Conservation (phyloP, 1,284 basidiomycete genomes). For the Gomphus bonarii region DNA sequence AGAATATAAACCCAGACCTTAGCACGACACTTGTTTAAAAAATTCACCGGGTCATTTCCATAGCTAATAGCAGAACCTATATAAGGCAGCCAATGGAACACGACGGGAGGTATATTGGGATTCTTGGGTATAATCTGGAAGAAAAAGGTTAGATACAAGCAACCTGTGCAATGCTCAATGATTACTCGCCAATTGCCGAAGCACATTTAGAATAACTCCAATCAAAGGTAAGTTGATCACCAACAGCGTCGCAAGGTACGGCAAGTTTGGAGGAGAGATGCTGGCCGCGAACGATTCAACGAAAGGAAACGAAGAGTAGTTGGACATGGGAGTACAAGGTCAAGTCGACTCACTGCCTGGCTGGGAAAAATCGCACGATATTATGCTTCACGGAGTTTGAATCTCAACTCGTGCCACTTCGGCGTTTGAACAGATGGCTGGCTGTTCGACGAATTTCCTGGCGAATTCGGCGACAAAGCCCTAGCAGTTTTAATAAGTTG, state of each 20-base stretch:
- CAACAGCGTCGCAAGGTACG: constrained; percentile 22
- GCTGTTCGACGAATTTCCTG: no score
- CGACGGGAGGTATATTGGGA: constrained; percentile 56
- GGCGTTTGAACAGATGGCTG: no score
- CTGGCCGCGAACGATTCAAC: not conserved
- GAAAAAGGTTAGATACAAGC: not conserved
- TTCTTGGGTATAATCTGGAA: constrained; percentile 43
- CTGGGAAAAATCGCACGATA: no score
- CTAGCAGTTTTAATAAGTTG: no score
- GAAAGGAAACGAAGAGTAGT: constrained; percentile 1
- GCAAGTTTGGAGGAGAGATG: constrained; percentile 5
- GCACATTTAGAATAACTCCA: constrained; percentile 46
- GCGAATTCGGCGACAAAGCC: no score
- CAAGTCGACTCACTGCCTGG: not conserved
- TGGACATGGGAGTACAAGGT: constrained; percentile 8
- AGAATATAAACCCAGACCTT: constrained; percentile 44
- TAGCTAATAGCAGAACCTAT: constrained; percentile 71
- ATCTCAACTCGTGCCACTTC: no score
- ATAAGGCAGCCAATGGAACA: constrained; percentile 72
- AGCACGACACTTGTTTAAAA: constrained; percentile 66
- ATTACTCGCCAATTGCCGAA: constrained; percentile 47
- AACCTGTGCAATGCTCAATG: not conserved
- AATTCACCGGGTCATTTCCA: constrained; percentile 72
- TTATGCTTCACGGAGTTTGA: no score
- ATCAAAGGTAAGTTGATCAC: constrained; percentile 33